Evolutionary conservation across 306 rosid genomes (phyloP).

Genomic region (Luffa acutangula): DNA sequence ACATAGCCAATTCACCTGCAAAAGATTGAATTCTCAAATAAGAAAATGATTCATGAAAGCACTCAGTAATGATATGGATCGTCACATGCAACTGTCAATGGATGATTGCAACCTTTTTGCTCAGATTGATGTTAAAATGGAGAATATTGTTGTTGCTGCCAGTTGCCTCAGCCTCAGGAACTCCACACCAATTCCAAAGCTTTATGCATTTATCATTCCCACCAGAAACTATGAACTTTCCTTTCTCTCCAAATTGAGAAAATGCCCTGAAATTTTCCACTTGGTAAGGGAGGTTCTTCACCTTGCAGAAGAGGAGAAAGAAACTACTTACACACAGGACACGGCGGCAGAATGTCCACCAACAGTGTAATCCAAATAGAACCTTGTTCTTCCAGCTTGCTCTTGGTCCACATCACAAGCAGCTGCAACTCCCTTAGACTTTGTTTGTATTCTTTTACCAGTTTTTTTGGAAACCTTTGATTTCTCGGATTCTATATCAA

Average conservation of each 20-base stretch:
- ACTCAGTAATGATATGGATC: conserved; percentile 4
- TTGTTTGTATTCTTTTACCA: conserved; percentile 46
- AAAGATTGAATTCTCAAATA: conserved; percentile 1
- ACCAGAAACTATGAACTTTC: conserved; percentile 75
- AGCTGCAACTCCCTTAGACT: conserved; percentile 31
- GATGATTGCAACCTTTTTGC: conserved; percentile 47
- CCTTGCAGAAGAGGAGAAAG: not conserved
- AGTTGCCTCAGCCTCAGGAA: conserved; percentile 23
- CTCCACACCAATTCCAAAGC: conserved; percentile 69
- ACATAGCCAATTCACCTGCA: conserved; percentile 90
- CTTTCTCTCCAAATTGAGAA: conserved; percentile 73
- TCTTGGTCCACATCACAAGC: conserved; percentile 11
- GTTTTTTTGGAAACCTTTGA: conserved; percentile 42
- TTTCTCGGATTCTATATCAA: conserved; percentile 52
- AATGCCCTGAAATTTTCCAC: conserved; percentile 46
- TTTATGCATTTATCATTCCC: conserved; percentile 78
- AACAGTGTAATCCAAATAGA: conserved; percentile 65
- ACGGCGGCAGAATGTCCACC: conserved; percentile 83
- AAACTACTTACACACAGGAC: conserved; percentile 61
- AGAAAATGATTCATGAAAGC: not conserved
- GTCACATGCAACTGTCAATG: conserved; percentile 6
- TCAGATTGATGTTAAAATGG: conserved; percentile 37
- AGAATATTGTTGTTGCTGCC: conserved; percentile 11
- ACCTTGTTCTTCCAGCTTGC: conserved; percentile 35
- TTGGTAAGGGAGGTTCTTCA: conserved; percentile 18